These are phyloP conservation scores for Melanogaster broomeanus DNA, from an alignment of 768 basidiomycete species.

Conservation along the genomic window DNA sequence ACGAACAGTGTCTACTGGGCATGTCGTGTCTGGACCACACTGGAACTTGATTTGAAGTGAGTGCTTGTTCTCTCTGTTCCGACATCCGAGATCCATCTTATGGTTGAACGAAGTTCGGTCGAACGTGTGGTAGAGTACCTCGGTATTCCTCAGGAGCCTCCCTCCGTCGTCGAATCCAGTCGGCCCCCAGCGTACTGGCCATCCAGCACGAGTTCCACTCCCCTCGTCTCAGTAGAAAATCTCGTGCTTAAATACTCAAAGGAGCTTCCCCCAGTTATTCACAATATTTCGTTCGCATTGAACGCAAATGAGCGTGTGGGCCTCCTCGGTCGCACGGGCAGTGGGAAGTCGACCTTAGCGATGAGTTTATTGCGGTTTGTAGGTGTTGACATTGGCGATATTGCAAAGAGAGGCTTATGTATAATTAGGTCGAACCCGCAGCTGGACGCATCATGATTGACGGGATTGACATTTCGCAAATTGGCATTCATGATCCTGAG, in stretches of 20 bases:
- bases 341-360: slow-evolving; percentile 76
- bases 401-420: background rate
- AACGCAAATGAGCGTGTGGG: slow-evolving; percentile 72
- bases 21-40: slow-evolving; percentile 45
- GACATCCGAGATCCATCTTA: slow-evolving; percentile 6
- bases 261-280: slow-evolving; percentile 75
- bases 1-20: slow-evolving; percentile 48
- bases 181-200: slow-evolving; percentile 90
- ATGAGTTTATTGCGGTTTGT: slow-evolving; percentile 82
- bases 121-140: slow-evolving; percentile 89
- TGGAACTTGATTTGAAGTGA: slow-evolving; percentile 74
- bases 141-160: slow-evolving; percentile 80
- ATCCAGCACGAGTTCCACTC: slow-evolving; percentile 56
- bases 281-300: slow-evolving; percentile 68
- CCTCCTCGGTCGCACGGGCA: slow-evolving; percentile 75
- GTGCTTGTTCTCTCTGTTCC: slow-evolving; percentile 23
- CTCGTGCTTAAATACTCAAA: slow-evolving; percentile 78
- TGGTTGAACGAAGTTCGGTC: slow-evolving; percentile 58
- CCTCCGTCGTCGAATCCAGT: slow-evolving; percentile 65
- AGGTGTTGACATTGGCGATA: slow-evolving; percentile 27
- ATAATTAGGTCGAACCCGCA: slow-evolving; percentile 62
- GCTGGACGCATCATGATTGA: slow-evolving; percentile 75
- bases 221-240: slow-evolving; percentile 67
- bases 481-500: slow-evolving; percentile 79
- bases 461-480: slow-evolving; percentile 80